Evolutionary conservation across 2,329 filamentous ascomycete genomes (phyloP).

Genomic region (Bisporella sp.): DNA sequence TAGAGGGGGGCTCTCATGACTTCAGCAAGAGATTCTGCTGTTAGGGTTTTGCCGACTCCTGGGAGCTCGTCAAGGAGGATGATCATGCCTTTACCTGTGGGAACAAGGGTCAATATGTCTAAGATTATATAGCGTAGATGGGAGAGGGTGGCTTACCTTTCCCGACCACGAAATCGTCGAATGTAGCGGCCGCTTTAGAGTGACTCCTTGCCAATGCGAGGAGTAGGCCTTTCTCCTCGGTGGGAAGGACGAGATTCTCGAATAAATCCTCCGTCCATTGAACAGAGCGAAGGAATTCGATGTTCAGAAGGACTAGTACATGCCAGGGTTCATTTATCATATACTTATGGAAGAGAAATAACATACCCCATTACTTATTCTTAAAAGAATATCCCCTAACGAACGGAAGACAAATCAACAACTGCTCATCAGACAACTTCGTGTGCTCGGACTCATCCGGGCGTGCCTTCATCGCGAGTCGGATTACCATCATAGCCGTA

Average conservation of each 20-base stretch:
- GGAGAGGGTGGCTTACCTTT: background rate
- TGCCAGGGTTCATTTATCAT: background rate
- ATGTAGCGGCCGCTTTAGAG: background rate
- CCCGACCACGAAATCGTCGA: background rate
- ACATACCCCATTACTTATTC: conserved; percentile 4
- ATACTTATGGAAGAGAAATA: background rate
- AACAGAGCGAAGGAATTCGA: too few relatives aligned
- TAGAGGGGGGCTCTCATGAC: conserved; percentile 3
- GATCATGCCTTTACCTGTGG: background rate
- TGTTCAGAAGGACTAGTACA: too few relatives aligned
- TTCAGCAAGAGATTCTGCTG: conserved; percentile 9
- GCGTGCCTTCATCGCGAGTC: too few relatives aligned
- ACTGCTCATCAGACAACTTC: background rate
- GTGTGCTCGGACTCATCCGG: too few relatives aligned
- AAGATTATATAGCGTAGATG: conserved; percentile 4
- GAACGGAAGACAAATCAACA: conserved; percentile 2
- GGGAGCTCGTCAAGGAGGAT: conserved; percentile 3
- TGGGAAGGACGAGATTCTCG: background rate
- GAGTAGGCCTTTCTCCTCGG: background rate
- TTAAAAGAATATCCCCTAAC: conserved; percentile 2
- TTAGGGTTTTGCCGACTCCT: conserved; percentile 12
- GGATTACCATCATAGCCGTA: too few relatives aligned
- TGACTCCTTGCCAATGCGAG: conserved; percentile 2
- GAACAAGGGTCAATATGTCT: background rate
- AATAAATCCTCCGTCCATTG: conserved; percentile 7